Evolutionary conservation across 2,329 filamentous ascomycete genomes (phyloP), one percentile per base, ranked within the genome.

Genomic region (Fusarium sacchari): DNA sequence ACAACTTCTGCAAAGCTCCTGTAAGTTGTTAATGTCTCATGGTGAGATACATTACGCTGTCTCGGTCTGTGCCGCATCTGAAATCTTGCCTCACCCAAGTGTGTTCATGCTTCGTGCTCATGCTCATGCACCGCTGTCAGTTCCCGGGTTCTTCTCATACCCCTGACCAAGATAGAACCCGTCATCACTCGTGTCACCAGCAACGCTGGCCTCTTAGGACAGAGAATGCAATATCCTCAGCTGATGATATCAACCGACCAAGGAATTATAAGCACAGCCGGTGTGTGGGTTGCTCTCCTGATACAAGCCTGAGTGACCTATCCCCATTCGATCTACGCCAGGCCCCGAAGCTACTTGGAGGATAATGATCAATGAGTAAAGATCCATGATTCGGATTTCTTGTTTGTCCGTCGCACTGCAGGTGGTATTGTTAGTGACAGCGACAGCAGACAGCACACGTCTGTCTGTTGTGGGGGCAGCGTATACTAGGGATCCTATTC

Each of bases 1-100:
- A 72, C 71, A 52, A 30, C 55, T 30, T 50, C 42, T 60, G 52
- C 46, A n/a, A 30, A 28, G 43, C 34, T 53, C 24, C 65, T 58
- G n/a, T 59, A 65, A 22, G 44, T 43, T 42, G 13, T 32, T 22
- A 34, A 20, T 64, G 66, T 69, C 69, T 70, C 63, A 62, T 61
- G 58, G 36, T 57, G 46, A 70, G 62, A 59, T 69, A 56, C 49
- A 60, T 60, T 70, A 53, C 56, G 58, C 58, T 76, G 76, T 77
- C 73, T 78, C 71, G 67, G 67, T 74, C 62, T 57, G 66, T 76
- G 71, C 75, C 75, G 65, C 70, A 78, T 76, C 73, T 75, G 63
- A 64, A 68, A 73, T 78, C 58, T 70, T 66, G 43, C 64, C 55
- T 53, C 43, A 39, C 55, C 55, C 49, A 40, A 26, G 64, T 67